phyloP scores from a whole-genome alignment of 257 asterid genomes.

The Ehretia macrophylla region DNA sequence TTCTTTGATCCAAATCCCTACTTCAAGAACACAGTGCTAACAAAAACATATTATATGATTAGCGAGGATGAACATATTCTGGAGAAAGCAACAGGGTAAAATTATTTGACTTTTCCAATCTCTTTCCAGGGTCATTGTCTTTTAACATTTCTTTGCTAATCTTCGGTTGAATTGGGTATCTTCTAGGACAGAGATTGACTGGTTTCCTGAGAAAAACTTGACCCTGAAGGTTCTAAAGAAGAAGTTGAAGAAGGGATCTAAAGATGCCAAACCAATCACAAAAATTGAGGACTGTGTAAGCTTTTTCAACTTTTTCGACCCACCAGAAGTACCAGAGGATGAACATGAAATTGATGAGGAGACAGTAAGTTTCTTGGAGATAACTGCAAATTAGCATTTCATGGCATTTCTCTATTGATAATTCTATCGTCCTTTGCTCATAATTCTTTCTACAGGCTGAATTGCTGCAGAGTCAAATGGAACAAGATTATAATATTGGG shows the following conservation, averaged over 20 bases:
- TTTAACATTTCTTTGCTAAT: not conserved
- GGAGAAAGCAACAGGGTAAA: conserved; percentile 13
- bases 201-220: conserved; percentile 4
- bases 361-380: conserved; percentile 1
- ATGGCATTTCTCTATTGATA: not conserved
- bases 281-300: conserved; percentile 9
- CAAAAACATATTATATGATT: conserved; percentile 10
- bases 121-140: not conserved
- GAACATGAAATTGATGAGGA: conserved; percentile 12
- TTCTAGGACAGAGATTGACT: conserved; percentile 11
- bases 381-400: not conserved
- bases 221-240: conserved; percentile 3
- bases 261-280: not conserved
- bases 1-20: conserved; percentile 7
- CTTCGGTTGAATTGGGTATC: not conserved
- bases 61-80: conserved; percentile 12
- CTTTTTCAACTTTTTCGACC: conserved; percentile 11
- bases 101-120: not conserved
- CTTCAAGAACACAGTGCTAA: conserved; percentile 13
- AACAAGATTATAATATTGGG: conserved; percentile 7
- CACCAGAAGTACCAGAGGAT: conserved; percentile 11
- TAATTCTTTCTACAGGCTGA: not conserved
- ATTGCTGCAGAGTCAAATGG: conserved; percentile 8
- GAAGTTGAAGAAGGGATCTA: not conserved
- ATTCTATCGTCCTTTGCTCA: too few relatives aligned